Evolutionary conservation across 768 basidiomycete genomes (phyloP).

Genomic region (Auriscalpium orientale): DNA sequence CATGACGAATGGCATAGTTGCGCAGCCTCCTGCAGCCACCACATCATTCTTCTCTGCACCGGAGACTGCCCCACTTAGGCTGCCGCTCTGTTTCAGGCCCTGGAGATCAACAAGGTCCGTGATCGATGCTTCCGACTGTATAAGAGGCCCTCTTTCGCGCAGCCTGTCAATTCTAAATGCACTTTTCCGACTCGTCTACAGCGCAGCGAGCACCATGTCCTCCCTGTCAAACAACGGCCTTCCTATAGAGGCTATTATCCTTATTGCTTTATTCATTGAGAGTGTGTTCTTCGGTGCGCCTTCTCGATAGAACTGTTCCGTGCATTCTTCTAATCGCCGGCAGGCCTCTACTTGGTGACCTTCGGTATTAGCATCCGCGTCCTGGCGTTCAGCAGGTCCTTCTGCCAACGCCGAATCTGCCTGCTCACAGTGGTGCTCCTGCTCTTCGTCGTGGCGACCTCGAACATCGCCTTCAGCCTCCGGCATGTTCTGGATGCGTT

Average conservation of each 20-base stretch:
- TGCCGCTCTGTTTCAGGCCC: too few relatives aligned
- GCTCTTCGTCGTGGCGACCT: slow-evolving; percentile 33
- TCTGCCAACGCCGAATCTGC: background rate
- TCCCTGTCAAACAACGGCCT: background rate
- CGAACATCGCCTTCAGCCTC: slow-evolving; percentile 33
- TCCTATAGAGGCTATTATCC: background rate
- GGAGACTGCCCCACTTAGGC: too few relatives aligned
- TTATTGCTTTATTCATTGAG: background rate
- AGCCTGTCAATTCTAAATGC: too few relatives aligned
- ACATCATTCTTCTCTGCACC: too few relatives aligned
- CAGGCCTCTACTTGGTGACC: background rate
- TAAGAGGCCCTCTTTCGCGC: too few relatives aligned
- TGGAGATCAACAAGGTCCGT: too few relatives aligned
- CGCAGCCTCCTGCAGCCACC: too few relatives aligned
- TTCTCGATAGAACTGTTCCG: background rate
- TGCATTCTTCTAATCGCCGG: background rate
- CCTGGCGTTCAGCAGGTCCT: background rate
- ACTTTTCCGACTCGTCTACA: too few relatives aligned
- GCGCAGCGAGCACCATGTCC: too few relatives aligned
- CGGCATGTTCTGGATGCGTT: slow-evolving; percentile 37
- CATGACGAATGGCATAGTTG: too few relatives aligned
- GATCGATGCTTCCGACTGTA: too few relatives aligned
- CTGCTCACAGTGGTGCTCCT: slow-evolving; percentile 31
- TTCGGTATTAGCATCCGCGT: background rate
- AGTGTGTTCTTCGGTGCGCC: background rate